Conservation (phyloP, 108 stramenopile genomes). For the Fragilaria crotonensis region DNA sequence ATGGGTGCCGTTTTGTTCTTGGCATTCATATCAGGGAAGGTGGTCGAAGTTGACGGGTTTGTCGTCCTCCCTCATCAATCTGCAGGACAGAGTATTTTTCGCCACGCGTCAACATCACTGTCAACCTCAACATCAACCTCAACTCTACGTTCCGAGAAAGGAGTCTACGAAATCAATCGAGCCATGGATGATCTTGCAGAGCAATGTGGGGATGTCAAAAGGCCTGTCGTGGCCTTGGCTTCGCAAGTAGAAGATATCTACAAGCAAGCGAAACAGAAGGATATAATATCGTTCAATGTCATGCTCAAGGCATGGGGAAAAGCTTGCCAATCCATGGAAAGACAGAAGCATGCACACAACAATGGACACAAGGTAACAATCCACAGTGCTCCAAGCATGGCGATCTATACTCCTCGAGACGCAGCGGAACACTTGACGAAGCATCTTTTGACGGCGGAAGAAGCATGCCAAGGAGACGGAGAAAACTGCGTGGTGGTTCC, state of each 20-base stretch:
- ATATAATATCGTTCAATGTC: conserved; percentile 14
- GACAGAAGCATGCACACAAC: no score
- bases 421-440: conserved; percentile 20
- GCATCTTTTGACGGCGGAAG: conserved; percentile 14
- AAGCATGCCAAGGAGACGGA: conserved; percentile 2
- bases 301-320: conserved; percentile 29
- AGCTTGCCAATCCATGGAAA: no score
- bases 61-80: no score
- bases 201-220: conserved; percentile 5
- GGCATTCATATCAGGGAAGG: no score
- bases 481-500: conserved; percentile 4
- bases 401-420: conserved; percentile 30
- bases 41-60: no score
- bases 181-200: conserved; percentile 8
- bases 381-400: not conserved
- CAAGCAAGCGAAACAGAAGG: conserved; percentile 1
- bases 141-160: no score
- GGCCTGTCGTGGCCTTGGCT: conserved; percentile 14
- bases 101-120: conserved; percentile 2
- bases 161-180: conserved; percentile 13
- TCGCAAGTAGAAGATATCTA: conserved; percentile 18
- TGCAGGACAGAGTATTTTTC: no score
- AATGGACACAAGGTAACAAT: not conserved
- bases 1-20: no score
- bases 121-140: not conserved